Evolutionary conservation across 768 basidiomycete species (phyloP).

Genomic region (Suillus ampliporus): DNA sequence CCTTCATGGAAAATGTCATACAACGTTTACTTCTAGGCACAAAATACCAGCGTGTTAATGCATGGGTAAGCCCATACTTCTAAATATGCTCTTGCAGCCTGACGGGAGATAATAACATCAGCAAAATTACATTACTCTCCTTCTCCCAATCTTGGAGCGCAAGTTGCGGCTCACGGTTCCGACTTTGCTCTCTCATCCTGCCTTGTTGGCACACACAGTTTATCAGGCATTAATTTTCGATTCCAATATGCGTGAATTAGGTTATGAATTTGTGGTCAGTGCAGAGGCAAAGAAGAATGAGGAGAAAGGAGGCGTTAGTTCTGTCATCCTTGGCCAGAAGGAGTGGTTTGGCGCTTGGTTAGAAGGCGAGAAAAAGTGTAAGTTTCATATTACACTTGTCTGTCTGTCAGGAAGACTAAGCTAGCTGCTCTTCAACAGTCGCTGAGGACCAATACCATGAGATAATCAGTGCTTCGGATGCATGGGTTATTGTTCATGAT

Average conservation of each 20-base stretch:
- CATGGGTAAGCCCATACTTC: slow-evolving; percentile 61
- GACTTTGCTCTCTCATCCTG: slow-evolving; percentile 72
- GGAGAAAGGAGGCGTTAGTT: slow-evolving; percentile 80
- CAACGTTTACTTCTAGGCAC: slow-evolving; percentile 73
- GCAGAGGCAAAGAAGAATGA: slow-evolving; percentile 29
- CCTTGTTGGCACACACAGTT: slow-evolving; percentile 92
- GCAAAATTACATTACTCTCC: slow-evolving; percentile 83
- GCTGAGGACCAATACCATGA: slow-evolving; percentile 86
- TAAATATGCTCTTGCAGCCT: slow-evolving; percentile 6
- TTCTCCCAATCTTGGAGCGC: slow-evolving; percentile 76
- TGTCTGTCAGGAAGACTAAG: not conserved
- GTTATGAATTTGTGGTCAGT: slow-evolving; percentile 56
- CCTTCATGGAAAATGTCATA: slow-evolving; percentile 77
- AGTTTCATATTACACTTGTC: slow-evolving; percentile 33
- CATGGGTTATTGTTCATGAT: slow-evolving; percentile 84
- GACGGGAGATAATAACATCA: slow-evolving; percentile 35
- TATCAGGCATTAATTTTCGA: slow-evolving; percentile 93
- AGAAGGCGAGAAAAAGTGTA: slow-evolving; percentile 87
- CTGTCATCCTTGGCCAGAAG: slow-evolving; percentile 77
- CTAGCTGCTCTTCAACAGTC: slow-evolving; percentile 53
- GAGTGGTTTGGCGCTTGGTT: slow-evolving; percentile 96
- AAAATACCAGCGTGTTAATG: slow-evolving; percentile 67
- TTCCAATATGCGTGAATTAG: slow-evolving; percentile 72
- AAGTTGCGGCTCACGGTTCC: slow-evolving; percentile 82
- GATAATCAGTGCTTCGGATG: slow-evolving; percentile 79